Base-by-base conservation (phyloP, 1,284 basidiomycete species). In the Cystobasidiaceae sp. region DNA sequence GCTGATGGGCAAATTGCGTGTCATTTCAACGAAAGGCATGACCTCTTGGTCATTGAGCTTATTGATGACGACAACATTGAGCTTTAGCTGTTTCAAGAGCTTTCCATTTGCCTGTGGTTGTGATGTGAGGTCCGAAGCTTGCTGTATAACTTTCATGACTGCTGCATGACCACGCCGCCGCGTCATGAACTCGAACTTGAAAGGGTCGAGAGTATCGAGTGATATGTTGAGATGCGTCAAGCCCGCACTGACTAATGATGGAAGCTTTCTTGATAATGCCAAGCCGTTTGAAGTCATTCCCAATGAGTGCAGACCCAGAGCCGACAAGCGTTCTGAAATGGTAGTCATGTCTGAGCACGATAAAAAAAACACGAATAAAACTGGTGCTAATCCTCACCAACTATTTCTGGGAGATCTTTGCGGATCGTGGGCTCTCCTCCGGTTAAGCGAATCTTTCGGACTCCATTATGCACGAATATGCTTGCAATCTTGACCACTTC, bases 221-320 rank as follows among this genome's bases (percentile, higher is more conserved):
- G 87, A 89, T 58, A 91, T 75, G 74, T 93, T 93, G 27, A 93
- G 77, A 77, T 92, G 88, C 0, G 88, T 88, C 3, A 93, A 79
- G 0, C 90, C 90, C 63, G 84, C 85, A 37, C 80, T 77, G 13
- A 90, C 81, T 33, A 92, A 78, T 23, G 81, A 77, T 5, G 86
- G 83, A 5, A 93, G 80, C 68, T 84, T 84, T 32, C 89, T 82
- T 71, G 87, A 85, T 8, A 93, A 79, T 3, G 84, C 81, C 50
- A 93, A 80, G 4, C 90, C 90, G 74, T 93, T 93, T 64, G 83
- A 87, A 9, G 90, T 93, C 85, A 93, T 90, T 17, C 84, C 90
- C 69, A 93, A 87, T 7, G 88, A 86, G 34, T 83, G 75, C 9
- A 93, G 80, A 4, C 89, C 89, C 68, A 71, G 59, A 3, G 44